Evolutionary conservation across 176 grass and related monocot genomes (phyloP), one percentile per base, ranked within the genome.

Genomic region (Phoenix dactylifera): DNA sequence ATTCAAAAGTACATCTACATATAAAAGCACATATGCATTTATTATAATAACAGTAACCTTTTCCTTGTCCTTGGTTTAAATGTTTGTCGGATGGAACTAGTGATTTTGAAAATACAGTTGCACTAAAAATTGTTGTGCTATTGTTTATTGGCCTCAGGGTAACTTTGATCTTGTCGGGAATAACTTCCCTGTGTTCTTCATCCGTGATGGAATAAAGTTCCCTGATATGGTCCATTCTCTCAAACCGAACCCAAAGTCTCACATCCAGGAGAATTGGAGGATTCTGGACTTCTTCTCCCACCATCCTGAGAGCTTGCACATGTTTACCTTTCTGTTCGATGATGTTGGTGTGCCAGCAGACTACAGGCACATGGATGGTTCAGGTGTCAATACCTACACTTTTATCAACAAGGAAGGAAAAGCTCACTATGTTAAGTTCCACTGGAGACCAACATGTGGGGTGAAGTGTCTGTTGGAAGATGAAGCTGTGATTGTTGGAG

Each of bases 341-440:
- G 93, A 97, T 78, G 0, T 97, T 39, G 93, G 93, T 62, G 79
- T 97, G 66, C 93, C 93, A 23, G 78, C 87, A 23, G 84, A 97
- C 67, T 97, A 97, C 76, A 83, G 93, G 68, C 93, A 97, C 78
- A 97, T 97, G 92, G 92, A 97, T 72, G 92, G 92, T 20, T 97
- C 92, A 26, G 92, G 92, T 16, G 92, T 97, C 65, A 87, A 97
- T 79, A 91, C 92, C 44, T 97, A 90, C 69, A 88, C 87, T 5
- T 83, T 97, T 55, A 62, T 97, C 58, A 85, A 58, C 83, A 78
- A 74, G 65, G 77, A 82, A 58, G 92, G 92, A 51, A 97, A 78
- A 80, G 28, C 77, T 14, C 79, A 68, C 69, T 97, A 90, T 78
- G 92, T 97, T 62, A 97, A 97, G 92, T 97, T 97, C 78, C 92